Evolutionary conservation across 768 basidiomycete genomes (phyloP).

Genomic region (Trametes sanguinea): DNA sequence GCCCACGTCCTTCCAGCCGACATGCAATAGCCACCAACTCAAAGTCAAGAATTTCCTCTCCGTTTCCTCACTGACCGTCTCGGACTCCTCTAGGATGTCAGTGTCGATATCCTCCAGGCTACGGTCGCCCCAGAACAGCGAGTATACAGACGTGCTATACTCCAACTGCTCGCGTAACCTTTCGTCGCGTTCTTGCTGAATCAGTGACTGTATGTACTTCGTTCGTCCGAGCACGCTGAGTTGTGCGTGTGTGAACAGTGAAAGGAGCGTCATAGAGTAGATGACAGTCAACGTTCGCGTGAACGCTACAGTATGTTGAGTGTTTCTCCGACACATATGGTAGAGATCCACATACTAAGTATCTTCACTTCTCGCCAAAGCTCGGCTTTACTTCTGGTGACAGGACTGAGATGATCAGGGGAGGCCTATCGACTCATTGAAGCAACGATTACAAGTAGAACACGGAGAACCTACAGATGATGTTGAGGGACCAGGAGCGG

Average conservation of each 20-base stretch:
- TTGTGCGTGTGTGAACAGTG: conserved; percentile 85
- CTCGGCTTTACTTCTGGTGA: conserved; percentile 65
- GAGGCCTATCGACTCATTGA: conserved; percentile 29
- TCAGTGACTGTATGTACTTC: conserved; percentile 74
- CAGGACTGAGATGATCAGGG: conserved; percentile 16
- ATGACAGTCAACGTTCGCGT: conserved; percentile 85
- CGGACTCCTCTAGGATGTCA: conserved; percentile 34
- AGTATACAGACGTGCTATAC: conserved; percentile 41
- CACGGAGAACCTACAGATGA: conserved; percentile 23
- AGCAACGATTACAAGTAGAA: neutral
- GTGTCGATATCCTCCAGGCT: conserved; percentile 26
- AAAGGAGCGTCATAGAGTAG: conserved; percentile 83
- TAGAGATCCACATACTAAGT: conserved; percentile 53
- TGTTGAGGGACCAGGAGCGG: conserved; percentile 15
- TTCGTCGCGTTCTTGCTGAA: conserved; percentile 63
- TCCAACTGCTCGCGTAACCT: conserved; percentile 47
- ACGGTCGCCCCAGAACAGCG: conserved; percentile 36
- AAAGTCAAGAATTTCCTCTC: conserved; percentile 83
- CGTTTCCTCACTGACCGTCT: conserved; percentile 57
- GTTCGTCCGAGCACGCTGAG: conserved; percentile 80
- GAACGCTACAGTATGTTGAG: conserved; percentile 54
- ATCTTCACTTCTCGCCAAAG: conserved; percentile 94
- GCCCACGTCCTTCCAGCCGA: conserved; percentile 87
- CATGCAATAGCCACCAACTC: conserved; percentile 91
- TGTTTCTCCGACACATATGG: neutral